Conservation (phyloP, 768 basidiomycete genomes). For the Termitomyces sp. region DNA sequence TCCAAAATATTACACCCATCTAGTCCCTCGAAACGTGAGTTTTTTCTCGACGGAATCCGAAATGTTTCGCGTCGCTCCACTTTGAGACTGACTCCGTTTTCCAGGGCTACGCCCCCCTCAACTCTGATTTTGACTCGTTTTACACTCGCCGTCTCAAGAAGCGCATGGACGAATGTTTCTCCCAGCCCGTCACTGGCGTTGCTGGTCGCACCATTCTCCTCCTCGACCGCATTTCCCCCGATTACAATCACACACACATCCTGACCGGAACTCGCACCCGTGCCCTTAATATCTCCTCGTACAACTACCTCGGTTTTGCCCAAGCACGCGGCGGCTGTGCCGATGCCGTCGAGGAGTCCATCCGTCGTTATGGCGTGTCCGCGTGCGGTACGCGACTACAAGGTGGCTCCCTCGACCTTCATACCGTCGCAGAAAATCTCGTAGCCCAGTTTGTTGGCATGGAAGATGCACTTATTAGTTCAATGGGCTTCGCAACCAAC, state of each 20-base stretch:
- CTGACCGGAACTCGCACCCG: conserved; percentile 80
- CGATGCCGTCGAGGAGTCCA: conserved; percentile 84
- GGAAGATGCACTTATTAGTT: conserved; percentile 87
- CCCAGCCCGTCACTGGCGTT: conserved; percentile 89
- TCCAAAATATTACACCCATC: conserved; percentile 67
- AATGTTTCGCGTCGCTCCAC: not conserved
- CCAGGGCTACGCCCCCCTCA: conserved; percentile 94
- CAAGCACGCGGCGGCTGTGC: conserved; percentile 91
- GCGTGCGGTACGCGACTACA: conserved; percentile 77
- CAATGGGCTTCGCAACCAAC: conserved; percentile 97
- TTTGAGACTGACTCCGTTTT: conserved; percentile 2
- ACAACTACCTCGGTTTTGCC: conserved; percentile 99
- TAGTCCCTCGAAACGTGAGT: conserved; percentile 80
- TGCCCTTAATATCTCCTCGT: conserved; percentile 94
- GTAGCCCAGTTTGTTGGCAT: conserved; percentile 87
- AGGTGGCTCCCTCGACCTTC: conserved; percentile 84
- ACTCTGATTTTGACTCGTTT: conserved; percentile 98
- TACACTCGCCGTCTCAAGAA: conserved; percentile 94
- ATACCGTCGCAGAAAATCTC: conserved; percentile 75
- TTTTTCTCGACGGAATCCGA: not conserved
- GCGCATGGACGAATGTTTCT: conserved; percentile 95
- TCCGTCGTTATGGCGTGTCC: conserved; percentile 79
- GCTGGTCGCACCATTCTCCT: conserved; percentile 89
- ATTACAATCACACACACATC: conserved; percentile 76
- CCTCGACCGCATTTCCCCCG: conserved; percentile 78